Base-by-base conservation (phyloP, 2,329 filamentous ascomycete species). In the Venturia nashicola region DNA sequence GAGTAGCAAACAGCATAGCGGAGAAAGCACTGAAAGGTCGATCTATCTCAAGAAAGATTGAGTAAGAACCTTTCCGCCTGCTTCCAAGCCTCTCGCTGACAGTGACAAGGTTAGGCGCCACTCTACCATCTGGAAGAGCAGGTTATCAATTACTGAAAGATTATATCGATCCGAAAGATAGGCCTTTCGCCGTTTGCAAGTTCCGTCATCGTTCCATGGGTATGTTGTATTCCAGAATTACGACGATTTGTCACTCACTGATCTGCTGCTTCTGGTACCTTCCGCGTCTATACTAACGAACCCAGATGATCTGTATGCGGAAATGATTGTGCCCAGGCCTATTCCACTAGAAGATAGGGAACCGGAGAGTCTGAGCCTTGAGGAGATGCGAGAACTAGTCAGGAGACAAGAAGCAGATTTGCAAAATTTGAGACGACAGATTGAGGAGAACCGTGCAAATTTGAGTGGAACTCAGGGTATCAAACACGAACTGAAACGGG, bases 321-420 rank as follows among this genome's bases (percentile, higher is more conserved):
- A 76, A 2, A 48, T 70, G 5, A 66, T 77, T 40, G 70, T 76
- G 12, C 71, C 71, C 0, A 70, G 65, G 12, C 73, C 71, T 0
- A 61, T 67, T 16, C 68, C 67, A 8, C 54, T 70, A 0, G 68
- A 71, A 43, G 66, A 70, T 36, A 36, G 34, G 9, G 34, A 36
- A 5, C 34, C 9, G 34, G 34, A 36, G 9, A 36, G 34, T 36
- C 34, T 36, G 34, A 36, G 9, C 34, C 5, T 36, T 36, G 34
- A 36, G 34, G 34, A 36, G 9, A 36, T 36, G 34, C 34, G 34
- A 36, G 34, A 36, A 36, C 9, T 36, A 9, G 34, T 36, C 5
- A 36, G 34, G 9, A 36, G 34, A 36, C 34, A 36, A 36, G 9
- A 36, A 9, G 34, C 34, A 36, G 34, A 36, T 36, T 36, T 36